Conservation (phyloP, 768 basidiomycete species). For the Rhodotorula babjevae region DNA sequence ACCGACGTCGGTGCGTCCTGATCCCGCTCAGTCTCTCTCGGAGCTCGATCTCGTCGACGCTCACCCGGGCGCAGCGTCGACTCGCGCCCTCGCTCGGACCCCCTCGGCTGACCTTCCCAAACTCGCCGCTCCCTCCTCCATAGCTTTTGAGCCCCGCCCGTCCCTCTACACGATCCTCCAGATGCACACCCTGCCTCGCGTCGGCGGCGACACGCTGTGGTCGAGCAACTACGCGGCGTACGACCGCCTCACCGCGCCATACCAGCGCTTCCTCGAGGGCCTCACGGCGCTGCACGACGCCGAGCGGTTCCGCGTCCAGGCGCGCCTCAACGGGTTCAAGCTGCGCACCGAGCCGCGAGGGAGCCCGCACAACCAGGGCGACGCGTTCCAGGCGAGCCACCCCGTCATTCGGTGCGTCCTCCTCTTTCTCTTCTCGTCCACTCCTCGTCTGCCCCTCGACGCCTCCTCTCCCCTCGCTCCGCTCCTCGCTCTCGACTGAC, state of each 20-base stretch:
- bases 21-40: too few relatives aligned
- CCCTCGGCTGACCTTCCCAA: background rate
- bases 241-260: slow-evolving; percentile 45
- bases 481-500: background rate
- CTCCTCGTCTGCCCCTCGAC: too few relatives aligned
- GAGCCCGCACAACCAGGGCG: slow-evolving; percentile 46
- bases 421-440: too few relatives aligned
- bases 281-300: slow-evolving; percentile 47
- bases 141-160: slow-evolving; percentile 46
- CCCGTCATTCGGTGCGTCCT: slow-evolving; percentile 43
- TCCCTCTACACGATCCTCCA: slow-evolving; percentile 45
- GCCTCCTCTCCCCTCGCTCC: too few relatives aligned
- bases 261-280: slow-evolving; percentile 44
- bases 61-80: too few relatives aligned
- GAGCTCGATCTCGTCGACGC: too few relatives aligned
- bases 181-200: slow-evolving; percentile 45
- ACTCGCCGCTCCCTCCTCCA: slow-evolving; percentile 39
- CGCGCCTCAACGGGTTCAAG: slow-evolving; percentile 42
- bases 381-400: slow-evolving; percentile 45
- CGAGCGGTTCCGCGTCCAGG: slow-evolving; percentile 46
- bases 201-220: slow-evolving; percentile 45
- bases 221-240: slow-evolving; percentile 44
- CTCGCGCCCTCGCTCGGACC: too few relatives aligned
- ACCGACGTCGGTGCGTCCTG: slow-evolving; percentile 38
- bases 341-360: slow-evolving; percentile 45